A percentile compares a stretch with the other conserved stretches of the same genome.
Conservation (phyloP, 1,284 basidiomycete species). For the Fomitopsis palustris region DNA sequence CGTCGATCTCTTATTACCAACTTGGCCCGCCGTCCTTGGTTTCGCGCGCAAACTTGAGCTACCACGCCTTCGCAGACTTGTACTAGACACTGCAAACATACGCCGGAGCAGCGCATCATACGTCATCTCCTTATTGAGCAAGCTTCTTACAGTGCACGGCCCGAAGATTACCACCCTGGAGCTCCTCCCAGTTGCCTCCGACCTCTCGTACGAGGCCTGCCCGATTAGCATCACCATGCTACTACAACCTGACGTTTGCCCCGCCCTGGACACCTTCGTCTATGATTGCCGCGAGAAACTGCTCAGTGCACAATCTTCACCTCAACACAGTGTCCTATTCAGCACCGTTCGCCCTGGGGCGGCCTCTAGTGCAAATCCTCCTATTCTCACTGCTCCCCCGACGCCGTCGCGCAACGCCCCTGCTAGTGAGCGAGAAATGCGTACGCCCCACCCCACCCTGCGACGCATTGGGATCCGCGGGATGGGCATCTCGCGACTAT, state of each 20-base stretch:
- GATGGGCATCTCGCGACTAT: constrained; percentile 37
- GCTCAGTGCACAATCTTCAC: constrained; percentile 9
- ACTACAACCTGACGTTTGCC: constrained; percentile 38
- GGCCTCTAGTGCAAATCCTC: not conserved
- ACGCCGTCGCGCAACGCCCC: constrained; percentile 4
- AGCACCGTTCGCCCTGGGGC: not conserved
- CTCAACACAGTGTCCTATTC: constrained; percentile 4
- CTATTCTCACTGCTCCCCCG: constrained; percentile 4
- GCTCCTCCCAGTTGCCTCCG: constrained; percentile 33
- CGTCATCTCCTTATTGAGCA: constrained; percentile 21
- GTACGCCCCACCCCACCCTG: constrained; percentile 34
- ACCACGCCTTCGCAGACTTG: constrained; percentile 17
- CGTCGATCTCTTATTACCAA: constrained; percentile 16
- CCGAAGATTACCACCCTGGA: constrained; percentile 36
- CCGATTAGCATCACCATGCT: constrained; percentile 39
- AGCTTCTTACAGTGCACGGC: constrained; percentile 41
- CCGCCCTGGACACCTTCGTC: constrained; percentile 40
- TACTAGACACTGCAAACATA: constrained; percentile 15
- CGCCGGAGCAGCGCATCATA: constrained; percentile 11
- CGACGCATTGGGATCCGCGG: constrained; percentile 44
- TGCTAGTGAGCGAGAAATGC: constrained; percentile 26
- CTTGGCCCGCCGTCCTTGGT: constrained; percentile 16
- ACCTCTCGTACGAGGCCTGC: constrained; percentile 25
- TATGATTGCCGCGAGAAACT: constrained; percentile 29
- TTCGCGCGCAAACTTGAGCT: constrained; percentile 18